Base-by-base conservation (phyloP, 768 basidiomycete genomes). In the Mrakia blollopis region DNA sequence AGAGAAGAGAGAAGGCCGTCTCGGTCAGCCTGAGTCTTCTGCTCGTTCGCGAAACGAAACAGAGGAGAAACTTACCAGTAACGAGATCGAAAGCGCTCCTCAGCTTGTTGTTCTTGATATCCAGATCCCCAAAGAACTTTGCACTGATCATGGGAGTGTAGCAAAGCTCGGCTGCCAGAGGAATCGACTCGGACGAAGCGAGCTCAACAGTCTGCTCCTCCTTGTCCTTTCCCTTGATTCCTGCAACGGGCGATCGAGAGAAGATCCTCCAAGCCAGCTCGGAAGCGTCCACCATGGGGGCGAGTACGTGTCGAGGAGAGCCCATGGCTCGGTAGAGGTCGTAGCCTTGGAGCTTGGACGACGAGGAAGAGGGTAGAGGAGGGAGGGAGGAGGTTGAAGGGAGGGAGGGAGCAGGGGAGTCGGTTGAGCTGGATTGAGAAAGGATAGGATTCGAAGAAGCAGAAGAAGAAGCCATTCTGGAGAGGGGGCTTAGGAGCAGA, bases 121-220 rank as follows among this genome's bases (percentile, higher is more conserved):
- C 87, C 1, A 85, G 85, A 79, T 78, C 73, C 16, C 78, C 61
- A 65, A 83, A 82, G 32, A 82, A 76, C 85, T 92, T 94, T 78
- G 94, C 93, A 79, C 96, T 93, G 81, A 99, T 97, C 97, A 99
- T 99, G 25, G 97, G 97, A 0, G 95, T 94, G 82, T 97, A 98
- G n/a, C 89, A 87, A 30, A 98, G 87, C 89, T 94, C 81, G 16
- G 79, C 81, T n/a, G 65, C 65, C 39, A 41, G 14, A 23, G 65
- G 65, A 37, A 9, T 35, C 32, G 63, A 35, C 32, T 32, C 37
- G 65, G 65, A 39, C 3, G 63, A 62, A 32, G 32, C 68, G 79
- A 71, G 65, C 75, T 67, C 50, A 41, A 28, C 67, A 21, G 23
- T n/a, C 23, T 70, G 52, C 72, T 37, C 50, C 52, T 39, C n/a